Conservation (phyloP, 139 green algal species). For the Picochlorum costavermella region DNA sequence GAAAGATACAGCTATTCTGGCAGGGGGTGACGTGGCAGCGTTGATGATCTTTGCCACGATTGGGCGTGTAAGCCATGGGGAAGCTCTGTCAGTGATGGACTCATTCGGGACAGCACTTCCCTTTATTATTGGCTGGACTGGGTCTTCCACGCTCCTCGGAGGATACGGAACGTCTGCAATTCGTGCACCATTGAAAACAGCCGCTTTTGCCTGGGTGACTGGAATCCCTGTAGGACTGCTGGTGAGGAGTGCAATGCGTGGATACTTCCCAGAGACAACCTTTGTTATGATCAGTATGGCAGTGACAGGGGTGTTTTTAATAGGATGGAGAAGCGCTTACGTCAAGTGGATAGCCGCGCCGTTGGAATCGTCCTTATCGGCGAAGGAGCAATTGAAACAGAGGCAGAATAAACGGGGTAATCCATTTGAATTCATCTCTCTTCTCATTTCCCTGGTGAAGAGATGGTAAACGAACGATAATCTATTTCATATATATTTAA, state of each 20-base stretch:
- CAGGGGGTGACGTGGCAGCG: slow-evolving; percentile 47
- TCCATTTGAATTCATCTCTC: slow-evolving; percentile 55
- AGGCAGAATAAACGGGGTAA: slow-evolving; percentile 46
- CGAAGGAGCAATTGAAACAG: slow-evolving; percentile 11
- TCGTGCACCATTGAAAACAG: slow-evolving; percentile 38
- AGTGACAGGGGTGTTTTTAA: slow-evolving; percentile 51
- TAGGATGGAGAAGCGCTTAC: slow-evolving; percentile 55
- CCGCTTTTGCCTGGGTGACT: slow-evolving; percentile 58
- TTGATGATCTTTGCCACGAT: slow-evolving; percentile 66
- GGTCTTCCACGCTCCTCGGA: slow-evolving; percentile 32
- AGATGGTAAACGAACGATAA: slow-evolving; percentile 37
- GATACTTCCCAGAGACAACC: slow-evolving; percentile 53
- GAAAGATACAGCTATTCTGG: slow-evolving; percentile 31
- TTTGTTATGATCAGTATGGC: slow-evolving; percentile 64
- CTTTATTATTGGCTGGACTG: slow-evolving; percentile 71
- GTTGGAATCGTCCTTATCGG: slow-evolving; percentile 1
- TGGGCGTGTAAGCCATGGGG: slow-evolving; percentile 56
- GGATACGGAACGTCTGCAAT: slow-evolving; percentile 32
- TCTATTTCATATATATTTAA: neutral
- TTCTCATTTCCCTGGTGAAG: slow-evolving; percentile 47
- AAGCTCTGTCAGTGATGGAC: slow-evolving; percentile 23
- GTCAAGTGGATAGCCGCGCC: slow-evolving; percentile 34
- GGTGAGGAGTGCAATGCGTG: slow-evolving; percentile 39
- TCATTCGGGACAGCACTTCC: slow-evolving; percentile 52
- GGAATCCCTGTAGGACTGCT: slow-evolving; percentile 50